A percentile compares a stretch with the other conserved stretches of the same genome.
phyloP scores from a whole-genome alignment of 2,329 filamentous ascomycete genomes.

The Fusarium newnesense region DNA sequence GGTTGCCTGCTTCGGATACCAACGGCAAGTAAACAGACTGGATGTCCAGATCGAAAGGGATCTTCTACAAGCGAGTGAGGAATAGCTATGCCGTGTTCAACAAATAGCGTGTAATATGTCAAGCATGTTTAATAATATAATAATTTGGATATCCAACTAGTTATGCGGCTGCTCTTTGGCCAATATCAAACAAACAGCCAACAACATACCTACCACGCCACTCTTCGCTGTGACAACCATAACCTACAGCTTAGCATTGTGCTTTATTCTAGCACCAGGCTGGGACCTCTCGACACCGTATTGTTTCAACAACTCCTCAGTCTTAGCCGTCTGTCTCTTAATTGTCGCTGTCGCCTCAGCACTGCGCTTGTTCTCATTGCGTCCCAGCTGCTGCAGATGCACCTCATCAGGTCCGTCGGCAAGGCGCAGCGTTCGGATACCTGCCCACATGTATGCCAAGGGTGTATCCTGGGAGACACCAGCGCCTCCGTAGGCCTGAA shows the following conservation, averaged over 20 bases:
- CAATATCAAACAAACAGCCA: slow-evolving; percentile 2
- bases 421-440: slow-evolving; percentile 82
- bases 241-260: slow-evolving; percentile 57
- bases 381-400: slow-evolving; percentile 82
- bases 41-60: too few relatives aligned
- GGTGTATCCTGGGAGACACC: slow-evolving; percentile 96
- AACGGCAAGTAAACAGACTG: background rate
- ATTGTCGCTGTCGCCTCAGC: slow-evolving; percentile 70
- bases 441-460: slow-evolving; percentile 83
- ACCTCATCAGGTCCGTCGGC: slow-evolving; percentile 98
- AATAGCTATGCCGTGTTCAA: background rate
- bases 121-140: background rate
- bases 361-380: slow-evolving; percentile 81
- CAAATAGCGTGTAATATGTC: background rate
- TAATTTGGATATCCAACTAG: background rate
- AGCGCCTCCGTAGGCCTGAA: slow-evolving; percentile 91
- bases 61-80: background rate
- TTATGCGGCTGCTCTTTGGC: background rate
- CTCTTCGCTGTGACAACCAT: slow-evolving; percentile 23
- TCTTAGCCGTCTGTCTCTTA: slow-evolving; percentile 70
- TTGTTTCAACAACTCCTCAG: slow-evolving; percentile 72
- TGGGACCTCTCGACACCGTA: slow-evolving; percentile 60
- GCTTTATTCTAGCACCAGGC: slow-evolving; percentile 63
- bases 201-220: background rate
- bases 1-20: background rate